These are phyloP conservation scores for Solidago caesia DNA, from an alignment of 129 eudicot species.

Conservation along the genomic window DNA sequence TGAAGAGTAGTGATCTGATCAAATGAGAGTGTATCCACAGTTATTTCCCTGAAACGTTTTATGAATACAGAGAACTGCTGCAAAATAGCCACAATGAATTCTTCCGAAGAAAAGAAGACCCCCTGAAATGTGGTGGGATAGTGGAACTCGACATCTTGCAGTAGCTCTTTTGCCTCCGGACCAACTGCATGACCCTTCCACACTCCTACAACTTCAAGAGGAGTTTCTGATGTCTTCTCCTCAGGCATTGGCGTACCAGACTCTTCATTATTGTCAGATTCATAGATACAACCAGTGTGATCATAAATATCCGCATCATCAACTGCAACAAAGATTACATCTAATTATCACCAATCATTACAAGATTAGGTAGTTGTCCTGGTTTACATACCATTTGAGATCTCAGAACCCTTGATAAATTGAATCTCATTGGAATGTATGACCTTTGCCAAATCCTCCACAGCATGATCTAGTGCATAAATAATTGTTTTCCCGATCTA, in stretches of 20 bases:
- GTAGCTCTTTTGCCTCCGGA: not conserved
- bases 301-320: not conserved
- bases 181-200: constrained; percentile 10
- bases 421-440: constrained; percentile 4
- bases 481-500: constrained; percentile 13
- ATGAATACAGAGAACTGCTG: too few relatives aligned
- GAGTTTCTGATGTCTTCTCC: not conserved
- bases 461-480: constrained; percentile 2
- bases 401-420: not conserved
- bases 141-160: not conserved
- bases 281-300: not conserved
- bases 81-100: not conserved
- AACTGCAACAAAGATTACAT: not conserved
- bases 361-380: not conserved
- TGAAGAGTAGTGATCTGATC: constrained; percentile 1
- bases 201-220: not conserved
- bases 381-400: constrained; percentile 5
- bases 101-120: not conserved
- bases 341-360: not conserved
- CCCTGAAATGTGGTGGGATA: not conserved
- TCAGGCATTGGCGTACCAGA: not conserved
- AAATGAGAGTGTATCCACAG: not conserved
- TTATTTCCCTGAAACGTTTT: not conserved
- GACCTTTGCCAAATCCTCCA: constrained; percentile 5
- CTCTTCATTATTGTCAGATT: not conserved